Base-by-base conservation (phyloP, 768 basidiomycete genomes). In the Collybia sordida region DNA sequence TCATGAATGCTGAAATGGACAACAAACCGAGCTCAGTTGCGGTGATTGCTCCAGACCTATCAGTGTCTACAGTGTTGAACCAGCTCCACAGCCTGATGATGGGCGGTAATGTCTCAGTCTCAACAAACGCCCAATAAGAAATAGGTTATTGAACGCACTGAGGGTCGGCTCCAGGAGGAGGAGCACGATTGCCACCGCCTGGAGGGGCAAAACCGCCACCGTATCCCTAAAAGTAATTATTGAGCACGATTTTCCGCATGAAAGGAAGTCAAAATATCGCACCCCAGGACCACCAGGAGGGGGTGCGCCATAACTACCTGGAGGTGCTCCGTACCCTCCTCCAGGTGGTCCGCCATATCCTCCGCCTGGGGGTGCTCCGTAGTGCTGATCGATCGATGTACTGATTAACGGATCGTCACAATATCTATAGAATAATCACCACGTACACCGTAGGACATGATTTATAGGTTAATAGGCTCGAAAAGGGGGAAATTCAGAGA, bases 151-250 rank as follows among this genome's bases (percentile, higher is more conserved):
- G 24, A 14, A 70, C 86, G 64, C 57, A 92, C 90, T 86, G 81
- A 21, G 88, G 88, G 48, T 92, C 90, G 12, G 83, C 83, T 24
- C 85, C 88, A 9, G 82, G 77, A 5, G 85, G 85, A 3, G 82
- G 72, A 6, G 73, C 79, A 14, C 62, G 62, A 17, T 58, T 64
- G 1, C 66, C 68, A 1, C 63, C 31, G 11, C 17, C 64, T 41
- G 64, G 65, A 12, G 70, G 53, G 8, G 65, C 58, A 51, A 76
- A 75, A 21, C 73, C 72, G 23, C 73, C 72, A 24, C 66, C 69
- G 41, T 75, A 73, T 22, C 62, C 62, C 72, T 72, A 45, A 12
- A 24, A 37, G 21, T 6, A 23, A 49, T 24, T 21, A 25, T 36
- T 25, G 9, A 36, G 25, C 22, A 17, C 50, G 36, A 25, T 12